Evolutionary conservation across 306 rosid species (phyloP), one percentile per base, ranked within the genome.

Genomic region (Gleditsia sinensis): DNA sequence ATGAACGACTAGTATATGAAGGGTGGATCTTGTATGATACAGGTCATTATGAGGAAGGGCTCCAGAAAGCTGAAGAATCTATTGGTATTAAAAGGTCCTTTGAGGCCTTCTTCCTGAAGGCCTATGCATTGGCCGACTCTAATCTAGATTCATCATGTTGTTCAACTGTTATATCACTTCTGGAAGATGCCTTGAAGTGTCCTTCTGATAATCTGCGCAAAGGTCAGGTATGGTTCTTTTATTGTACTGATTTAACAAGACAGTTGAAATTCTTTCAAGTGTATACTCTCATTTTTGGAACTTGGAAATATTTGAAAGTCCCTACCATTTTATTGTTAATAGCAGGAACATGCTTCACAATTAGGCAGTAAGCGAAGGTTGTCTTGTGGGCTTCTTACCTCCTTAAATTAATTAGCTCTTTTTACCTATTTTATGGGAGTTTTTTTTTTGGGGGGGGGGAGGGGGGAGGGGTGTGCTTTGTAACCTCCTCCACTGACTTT

Each of bases 11-110:
- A 60, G 96, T 93, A 69, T 93, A 93, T 37, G 96, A 93, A 81
- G 98, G 98, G 32, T 93, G 98, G 96, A 90, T 93, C 74, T 82
- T 93, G 80, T 93, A 93, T 14, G 98, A 93, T 78, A 88, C 98
- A 4, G 98, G 98, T 61, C 96, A 90, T 67, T 90, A 89, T 58
- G 90, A 87, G 81, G 96, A 93, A 80, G 98, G 98, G 82, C 95
- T 93, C 61, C 84, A 20, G 67, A 93, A 93, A 69, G 98, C 96
- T 3, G 95, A 88, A 86, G 98, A 93, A 74, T 93, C 98, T 71
- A 87, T 93, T 78, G 50, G 81, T 67, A 90, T 88, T 77, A 87
- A 84, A 87, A 77, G 96, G 84, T 90, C 98, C 68, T 93, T 93
- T 78, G 98, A 93, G 84, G 95, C 98, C 30, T 93, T 84, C 85